Conservation (phyloP, 2,329 filamentous ascomycete genomes). For the Beauveria australis region DNA sequence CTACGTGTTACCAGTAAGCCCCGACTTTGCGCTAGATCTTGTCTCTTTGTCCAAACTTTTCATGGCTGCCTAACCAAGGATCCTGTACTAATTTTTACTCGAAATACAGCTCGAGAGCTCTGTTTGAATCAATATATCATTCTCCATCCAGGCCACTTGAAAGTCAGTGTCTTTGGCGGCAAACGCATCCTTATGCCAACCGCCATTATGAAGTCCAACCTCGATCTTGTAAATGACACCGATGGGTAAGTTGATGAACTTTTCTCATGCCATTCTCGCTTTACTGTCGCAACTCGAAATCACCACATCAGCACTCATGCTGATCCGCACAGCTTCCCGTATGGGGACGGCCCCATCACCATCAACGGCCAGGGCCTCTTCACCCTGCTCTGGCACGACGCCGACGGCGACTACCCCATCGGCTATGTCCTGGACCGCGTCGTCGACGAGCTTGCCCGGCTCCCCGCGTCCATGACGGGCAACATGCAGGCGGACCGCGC, state of each 20-base stretch:
- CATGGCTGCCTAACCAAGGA: background rate
- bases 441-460: slow-evolving; percentile 37
- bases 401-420: slow-evolving; percentile 54
- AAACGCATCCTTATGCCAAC: background rate
- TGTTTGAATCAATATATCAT: background rate
- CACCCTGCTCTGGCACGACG: slow-evolving; percentile 55
- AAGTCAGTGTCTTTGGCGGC: too few species aligned
- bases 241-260: slow-evolving; percentile 39
- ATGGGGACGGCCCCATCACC: slow-evolving; percentile 53
- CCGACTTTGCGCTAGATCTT: background rate
- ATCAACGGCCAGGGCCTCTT: slow-evolving; percentile 53
- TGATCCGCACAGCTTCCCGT: slow-evolving; percentile 60
- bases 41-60: background rate
- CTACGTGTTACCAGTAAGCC: background rate
- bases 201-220: slow-evolving; percentile 25
- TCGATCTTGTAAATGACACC: slow-evolving; percentile 45
- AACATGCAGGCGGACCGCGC: slow-evolving; percentile 53
- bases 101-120: too few species aligned
- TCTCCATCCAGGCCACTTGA: too few species aligned
- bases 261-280: background rate
- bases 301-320: background rate
- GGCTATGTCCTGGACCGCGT: slow-evolving; percentile 51
- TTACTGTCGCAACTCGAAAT: background rate
- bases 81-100: background rate
- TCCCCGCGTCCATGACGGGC: slow-evolving; percentile 46